phyloP scores from a whole-genome alignment of 2,329 filamentous ascomycete species.

The Talaromyces sp. region DNA sequence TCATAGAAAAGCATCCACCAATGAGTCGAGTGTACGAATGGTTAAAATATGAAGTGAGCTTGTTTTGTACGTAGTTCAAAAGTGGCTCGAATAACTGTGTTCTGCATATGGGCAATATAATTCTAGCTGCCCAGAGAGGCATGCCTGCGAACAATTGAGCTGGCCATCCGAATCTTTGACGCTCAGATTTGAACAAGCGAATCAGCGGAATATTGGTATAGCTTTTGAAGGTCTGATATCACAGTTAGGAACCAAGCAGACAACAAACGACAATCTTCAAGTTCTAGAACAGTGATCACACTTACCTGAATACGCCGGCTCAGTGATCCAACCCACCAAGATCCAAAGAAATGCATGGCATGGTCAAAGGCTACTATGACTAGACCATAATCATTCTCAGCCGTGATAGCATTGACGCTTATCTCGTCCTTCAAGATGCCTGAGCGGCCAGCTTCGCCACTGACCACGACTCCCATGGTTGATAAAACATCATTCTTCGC shows the following conservation, averaged over 20 bases:
- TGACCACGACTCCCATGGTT: slow-evolving; percentile 46
- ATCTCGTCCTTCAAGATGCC: slow-evolving; percentile 34
- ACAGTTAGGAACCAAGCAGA: background rate
- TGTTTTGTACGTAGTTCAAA: slow-evolving; percentile 26
- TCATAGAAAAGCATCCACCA: background rate
- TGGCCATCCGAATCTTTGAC: slow-evolving; percentile 27
- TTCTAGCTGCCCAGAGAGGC: slow-evolving; percentile 35
- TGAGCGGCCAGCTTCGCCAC: slow-evolving; percentile 34
- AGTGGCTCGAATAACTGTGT: slow-evolving; percentile 34
- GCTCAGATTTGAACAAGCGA: slow-evolving; percentile 35
- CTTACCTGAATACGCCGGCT: slow-evolving; percentile 36
- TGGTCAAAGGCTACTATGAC: slow-evolving; percentile 39
- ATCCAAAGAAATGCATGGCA: slow-evolving; percentile 36
- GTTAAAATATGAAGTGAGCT: slow-evolving; percentile 1
- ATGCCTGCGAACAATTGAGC: slow-evolving; percentile 41
- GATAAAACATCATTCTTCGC: slow-evolving; percentile 49
- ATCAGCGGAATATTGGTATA: slow-evolving; percentile 35
- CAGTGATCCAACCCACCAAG: slow-evolving; percentile 40
- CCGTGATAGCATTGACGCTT: slow-evolving; percentile 33
- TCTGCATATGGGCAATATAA: slow-evolving; percentile 34
- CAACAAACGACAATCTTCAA: background rate
- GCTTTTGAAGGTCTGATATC: slow-evolving; percentile 33
- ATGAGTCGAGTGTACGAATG: slow-evolving; percentile 18
- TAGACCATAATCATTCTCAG: slow-evolving; percentile 42
- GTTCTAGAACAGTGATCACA: background rate